Percentiles rank a stretch among this genome's conserved stretches.
phyloP scores from a whole-genome alignment of 768 basidiomycete genomes.

The Pleurotus salmoneostramineus region DNA sequence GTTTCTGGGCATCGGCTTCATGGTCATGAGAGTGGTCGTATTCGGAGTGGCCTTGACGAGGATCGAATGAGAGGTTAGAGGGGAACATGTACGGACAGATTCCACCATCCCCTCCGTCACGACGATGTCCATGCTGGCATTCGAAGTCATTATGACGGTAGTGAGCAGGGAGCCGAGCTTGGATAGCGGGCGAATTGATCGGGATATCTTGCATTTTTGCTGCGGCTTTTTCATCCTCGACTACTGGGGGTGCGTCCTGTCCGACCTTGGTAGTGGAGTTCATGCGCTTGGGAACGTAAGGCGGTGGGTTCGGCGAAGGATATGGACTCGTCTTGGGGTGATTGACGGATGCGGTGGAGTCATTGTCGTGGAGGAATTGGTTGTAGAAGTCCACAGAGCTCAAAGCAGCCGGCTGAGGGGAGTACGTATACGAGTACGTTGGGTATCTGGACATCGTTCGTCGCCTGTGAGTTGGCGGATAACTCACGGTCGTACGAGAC shows the following conservation, averaged over 20 bases:
- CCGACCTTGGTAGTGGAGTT: background rate
- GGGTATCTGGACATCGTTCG: constrained; percentile 4
- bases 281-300: background rate
- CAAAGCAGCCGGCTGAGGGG: background rate
- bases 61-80: background rate
- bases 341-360: background rate
- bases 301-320: background rate
- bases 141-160: constrained; percentile 6
- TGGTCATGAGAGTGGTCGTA: background rate
- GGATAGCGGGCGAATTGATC: background rate
- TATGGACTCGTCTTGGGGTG: constrained; percentile 1
- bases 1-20: background rate
- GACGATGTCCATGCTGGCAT: constrained; percentile 2
- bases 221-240: background rate
- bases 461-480: background rate
- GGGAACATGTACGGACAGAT: background rate
- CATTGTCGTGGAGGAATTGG: background rate
- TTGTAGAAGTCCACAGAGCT: constrained; percentile 1
- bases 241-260: background rate
- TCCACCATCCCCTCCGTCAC: background rate
- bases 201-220: background rate
- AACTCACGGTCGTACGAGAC: background rate
- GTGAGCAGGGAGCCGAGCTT: background rate
- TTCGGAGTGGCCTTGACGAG: background rate
- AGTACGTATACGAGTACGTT: constrained; percentile 1